These are phyloP conservation scores for Zygosaccharomyces pseudobailii DNA, from an alignment of 1,139 yeast species.

Conservation along the genomic window DNA sequence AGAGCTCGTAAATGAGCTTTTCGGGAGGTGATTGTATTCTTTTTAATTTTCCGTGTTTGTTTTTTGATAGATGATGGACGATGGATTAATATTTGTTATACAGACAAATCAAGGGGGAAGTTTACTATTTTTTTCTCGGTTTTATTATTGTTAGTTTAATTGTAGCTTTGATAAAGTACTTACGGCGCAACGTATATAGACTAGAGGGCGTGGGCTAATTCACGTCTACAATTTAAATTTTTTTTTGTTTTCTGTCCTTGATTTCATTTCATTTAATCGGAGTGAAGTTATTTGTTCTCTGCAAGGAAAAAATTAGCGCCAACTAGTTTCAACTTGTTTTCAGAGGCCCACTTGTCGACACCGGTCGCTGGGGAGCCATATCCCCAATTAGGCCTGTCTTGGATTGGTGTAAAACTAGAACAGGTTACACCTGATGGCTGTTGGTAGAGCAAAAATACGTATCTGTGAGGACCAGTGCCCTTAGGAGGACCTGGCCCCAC, in stretches of 20 bases:
- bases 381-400: slow-evolving; percentile 80
- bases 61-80: not conserved
- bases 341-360: slow-evolving; percentile 65
- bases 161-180: slow-evolving; percentile 2
- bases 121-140: not conserved
- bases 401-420: slow-evolving; percentile 17
- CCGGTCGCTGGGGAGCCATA: slow-evolving; percentile 73
- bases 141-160: slow-evolving; percentile 1
- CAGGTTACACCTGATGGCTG: slow-evolving; percentile 41
- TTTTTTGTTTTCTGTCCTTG: not conserved
- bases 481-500: slow-evolving; percentile 84
- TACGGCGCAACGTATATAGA: not conserved
- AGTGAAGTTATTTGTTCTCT: slow-evolving; percentile 41
- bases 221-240: not conserved
- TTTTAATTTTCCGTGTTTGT: not conserved
- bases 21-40: slow-evolving; percentile 11
- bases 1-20: slow-evolving; percentile 28
- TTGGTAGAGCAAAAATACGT: slow-evolving; percentile 68
- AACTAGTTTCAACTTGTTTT: slow-evolving; percentile 59
- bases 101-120: not conserved
- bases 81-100: not conserved
- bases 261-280: not conserved
- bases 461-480: slow-evolving; percentile 77
- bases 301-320: slow-evolving; percentile 81
- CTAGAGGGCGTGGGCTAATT: not conserved